Base-by-base conservation (phyloP, 2,329 filamentous ascomycete genomes). In the Knufia petricola region DNA sequence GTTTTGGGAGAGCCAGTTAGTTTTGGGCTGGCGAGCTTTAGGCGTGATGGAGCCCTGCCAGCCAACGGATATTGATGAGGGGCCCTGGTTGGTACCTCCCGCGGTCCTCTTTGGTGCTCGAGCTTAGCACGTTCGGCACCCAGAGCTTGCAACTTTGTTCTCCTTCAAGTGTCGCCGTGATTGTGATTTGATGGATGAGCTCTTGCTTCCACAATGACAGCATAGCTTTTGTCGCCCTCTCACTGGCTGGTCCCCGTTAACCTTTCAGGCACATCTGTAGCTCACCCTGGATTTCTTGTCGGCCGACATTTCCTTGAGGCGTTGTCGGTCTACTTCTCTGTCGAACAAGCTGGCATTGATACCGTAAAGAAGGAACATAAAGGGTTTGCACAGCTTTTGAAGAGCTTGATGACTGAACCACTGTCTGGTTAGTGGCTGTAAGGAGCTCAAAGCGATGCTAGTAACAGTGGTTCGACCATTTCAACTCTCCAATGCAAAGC, bases 61-160 rank as follows among this genome's bases (percentile, higher is more conserved):
- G 37, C 37, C 37, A 39, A 39, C 17, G 37, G 21, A 39, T 28
- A 39, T 21, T 19, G 37, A 39, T 12, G 37, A 39, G 37, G 37
- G 37, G 37, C 37, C 37, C 15, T 21, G 15, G 17, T 12, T 28
- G 12, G 6, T 28, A 6, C 6, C 6, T 28, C 26, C 26, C 12
- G 6, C 12, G 26, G 26, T 12, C 12, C 26, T 28, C 26, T 28
- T 28, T 20, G 37, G 15, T 39, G 17, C 34, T 39, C 8, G n/a
- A 42, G 39, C 39, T 42, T n/a, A 42, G 39, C 39, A 42, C 20
- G 15, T 36, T 17, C 32, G 32, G 32, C 32, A n/a, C 10, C 39
- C 21, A 26, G 21, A 42, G 39, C 39, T 42, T 42, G 39, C 39
- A 36, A 36, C 32, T 36, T n/a, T 36, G 32, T 36, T 36, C 15